Evolutionary conservation across 805 yeast species (phyloP), one percentile per base, ranked within the genome.

Genomic region (Myxozyma neglecta): DNA sequence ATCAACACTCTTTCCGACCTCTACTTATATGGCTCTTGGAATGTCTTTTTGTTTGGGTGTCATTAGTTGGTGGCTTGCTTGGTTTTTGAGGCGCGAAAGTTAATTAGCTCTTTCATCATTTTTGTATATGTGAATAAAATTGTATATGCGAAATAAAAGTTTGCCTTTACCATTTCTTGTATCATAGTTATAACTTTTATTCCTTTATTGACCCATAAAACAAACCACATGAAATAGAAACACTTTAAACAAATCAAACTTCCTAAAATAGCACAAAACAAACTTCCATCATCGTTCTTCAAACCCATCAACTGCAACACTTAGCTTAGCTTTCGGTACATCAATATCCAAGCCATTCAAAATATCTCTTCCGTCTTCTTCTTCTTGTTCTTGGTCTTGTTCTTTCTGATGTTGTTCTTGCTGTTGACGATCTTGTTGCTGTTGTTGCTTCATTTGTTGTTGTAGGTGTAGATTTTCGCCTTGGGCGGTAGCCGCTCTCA

Each of bases 311-410:
- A 32, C 52, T 13, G 24, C 52, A 13, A n/a, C 20, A 14, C 18
- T 16, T n/a, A 45, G 35, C 49, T 45, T 45, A 2, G 34, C 49
- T 18, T 50, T 70, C 43, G 78, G 68, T 0, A 71, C 81, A 40
- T 78, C 80, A 1, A 81, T 79, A 59, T 81, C 86, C 3, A 83
- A 79, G 13, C 82, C 84, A 34, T 81, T 73, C 24, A 83, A 68
- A 20, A 81, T 69, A 63, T 81, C 85, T 64, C 78, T 81, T 34
- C 82, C 85, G n/a, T 81, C 84, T 40, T 71, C 74, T 14, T 47
- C 59, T 7, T 57, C 66, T 32, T 58, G 59, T 9, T 48, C 56
- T 34, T 47, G 46, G 34, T 43, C 44, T 39, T 44, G 34, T 16
- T 34, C 48, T 44, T 20, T 50, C 43, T 59, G 63, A 37, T 61